Conservation (phyloP, 352 stramenopile species). For the Globisporangium emineosum region DNA sequence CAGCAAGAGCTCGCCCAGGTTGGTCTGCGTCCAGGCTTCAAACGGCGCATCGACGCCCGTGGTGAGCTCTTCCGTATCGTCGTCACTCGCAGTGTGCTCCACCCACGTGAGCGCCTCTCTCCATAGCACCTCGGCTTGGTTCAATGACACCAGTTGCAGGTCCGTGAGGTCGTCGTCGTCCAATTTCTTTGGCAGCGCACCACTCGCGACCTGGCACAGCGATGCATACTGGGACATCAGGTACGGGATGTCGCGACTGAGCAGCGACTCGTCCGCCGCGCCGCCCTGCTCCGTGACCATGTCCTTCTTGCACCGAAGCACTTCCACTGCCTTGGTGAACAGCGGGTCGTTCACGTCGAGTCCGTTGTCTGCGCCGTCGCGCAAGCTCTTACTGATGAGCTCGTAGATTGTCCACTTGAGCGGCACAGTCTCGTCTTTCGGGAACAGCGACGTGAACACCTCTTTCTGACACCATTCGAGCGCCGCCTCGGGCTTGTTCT, state of each 20-base stretch:
- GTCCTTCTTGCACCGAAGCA: slow-evolving; percentile 62
- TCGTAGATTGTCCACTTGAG: slow-evolving; percentile 77
- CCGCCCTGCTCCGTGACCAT: slow-evolving; percentile 33
- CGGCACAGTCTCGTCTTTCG: slow-evolving; percentile 55
- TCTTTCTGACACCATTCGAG: slow-evolving; percentile 58
- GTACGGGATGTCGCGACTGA: slow-evolving; percentile 68
- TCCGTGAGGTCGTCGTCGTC: slow-evolving; percentile 33
- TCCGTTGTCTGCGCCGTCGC: slow-evolving; percentile 30
- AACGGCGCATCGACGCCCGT: slow-evolving; percentile 57
- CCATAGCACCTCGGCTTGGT: slow-evolving; percentile 67
- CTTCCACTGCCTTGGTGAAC: slow-evolving; percentile 55
- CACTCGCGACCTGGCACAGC: slow-evolving; percentile 48
- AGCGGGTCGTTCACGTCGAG: slow-evolving; percentile 54
- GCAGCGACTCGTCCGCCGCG: slow-evolving; percentile 36
- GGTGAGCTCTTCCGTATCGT: slow-evolving; percentile 42
- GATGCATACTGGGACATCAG: slow-evolving; percentile 67
- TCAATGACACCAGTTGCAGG: slow-evolving; percentile 40
- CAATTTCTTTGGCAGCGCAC: slow-evolving; percentile 26
- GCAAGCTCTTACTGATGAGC: slow-evolving; percentile 51
- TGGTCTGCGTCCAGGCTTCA: slow-evolving; percentile 65
- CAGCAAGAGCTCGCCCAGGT: slow-evolving; percentile 65
- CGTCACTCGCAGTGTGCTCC: slow-evolving; percentile 40
- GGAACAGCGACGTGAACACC: slow-evolving; percentile 45
- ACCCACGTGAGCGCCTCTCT: slow-evolving; percentile 66
- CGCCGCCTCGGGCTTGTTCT: slow-evolving; percentile 43